Evolutionary conservation across 2,329 filamentous ascomycete species (phyloP).

Genomic region (Drechslerella coelobrocha): DNA sequence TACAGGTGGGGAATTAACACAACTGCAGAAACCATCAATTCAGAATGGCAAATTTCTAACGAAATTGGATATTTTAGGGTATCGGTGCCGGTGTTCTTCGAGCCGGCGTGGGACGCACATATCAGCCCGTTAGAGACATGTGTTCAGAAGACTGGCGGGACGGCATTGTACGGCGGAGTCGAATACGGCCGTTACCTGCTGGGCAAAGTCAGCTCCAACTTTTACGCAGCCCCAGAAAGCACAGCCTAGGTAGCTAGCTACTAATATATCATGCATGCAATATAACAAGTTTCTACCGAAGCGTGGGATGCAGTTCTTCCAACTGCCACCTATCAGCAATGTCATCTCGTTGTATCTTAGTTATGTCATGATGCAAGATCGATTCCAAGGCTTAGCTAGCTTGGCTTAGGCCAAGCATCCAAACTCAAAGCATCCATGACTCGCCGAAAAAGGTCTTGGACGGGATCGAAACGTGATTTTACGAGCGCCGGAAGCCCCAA

Average conservation of each 20-base stretch:
- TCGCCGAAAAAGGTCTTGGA: no score
- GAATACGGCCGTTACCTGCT: constrained; percentile 60
- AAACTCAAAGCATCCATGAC: no score
- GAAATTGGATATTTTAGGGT: constrained; percentile 29
- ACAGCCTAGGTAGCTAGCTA: background rate
- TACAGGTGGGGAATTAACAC: constrained; percentile 59
- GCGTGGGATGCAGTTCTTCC: no score
- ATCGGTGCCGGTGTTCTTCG: constrained; percentile 63
- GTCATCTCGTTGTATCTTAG: no score
- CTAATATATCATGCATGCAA: background rate
- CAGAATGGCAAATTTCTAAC: background rate
- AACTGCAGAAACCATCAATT: constrained; percentile 5
- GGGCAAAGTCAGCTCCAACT: constrained; percentile 60
- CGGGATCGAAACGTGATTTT: no score
- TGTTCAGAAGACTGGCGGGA: constrained; percentile 56
- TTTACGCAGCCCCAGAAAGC: constrained; percentile 50
- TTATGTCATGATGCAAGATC: no score
- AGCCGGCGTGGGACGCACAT: constrained; percentile 60
- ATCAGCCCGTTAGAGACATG: constrained; percentile 59
- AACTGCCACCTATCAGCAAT: no score
- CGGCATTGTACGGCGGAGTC: constrained; percentile 56
- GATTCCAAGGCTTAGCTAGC: no score
- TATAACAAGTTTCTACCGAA: no score
- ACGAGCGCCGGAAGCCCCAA: background rate
- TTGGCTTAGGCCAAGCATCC: no score